A percentile compares a stretch with the other conserved stretches of the same genome.
phyloP scores from a whole-genome alignment of 345 rosid species.

The Salix suchowensis region DNA sequence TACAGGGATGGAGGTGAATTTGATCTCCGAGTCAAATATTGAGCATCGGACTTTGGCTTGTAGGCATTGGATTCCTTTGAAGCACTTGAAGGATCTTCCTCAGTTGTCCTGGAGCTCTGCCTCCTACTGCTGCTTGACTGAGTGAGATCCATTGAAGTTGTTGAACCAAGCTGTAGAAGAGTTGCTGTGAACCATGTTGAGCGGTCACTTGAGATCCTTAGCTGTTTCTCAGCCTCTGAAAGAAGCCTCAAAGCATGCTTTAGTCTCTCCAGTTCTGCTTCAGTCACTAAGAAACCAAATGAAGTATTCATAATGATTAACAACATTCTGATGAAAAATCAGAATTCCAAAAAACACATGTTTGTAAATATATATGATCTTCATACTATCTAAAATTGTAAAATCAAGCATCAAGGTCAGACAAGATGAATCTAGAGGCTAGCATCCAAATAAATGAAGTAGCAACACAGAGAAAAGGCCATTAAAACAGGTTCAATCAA shows the following conservation, averaged over 20 bases:
- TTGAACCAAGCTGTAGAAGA: constrained; percentile 83
- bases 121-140: constrained; percentile 75
- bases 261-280: constrained; percentile 72
- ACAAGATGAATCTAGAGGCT: neutral
- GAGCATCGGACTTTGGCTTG: constrained; percentile 56
- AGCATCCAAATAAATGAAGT: neutral
- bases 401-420: neutral
- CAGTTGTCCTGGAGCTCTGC: constrained; percentile 79
- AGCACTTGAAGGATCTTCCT: constrained; percentile 70
- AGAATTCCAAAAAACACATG: neutral
- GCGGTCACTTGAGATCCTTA: constrained; percentile 80
- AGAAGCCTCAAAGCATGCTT: constrained; percentile 96
- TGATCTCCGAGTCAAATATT: constrained; percentile 38
- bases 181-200: constrained; percentile 98
- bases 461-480: neutral
- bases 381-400: neutral
- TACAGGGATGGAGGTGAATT: constrained; percentile 50
- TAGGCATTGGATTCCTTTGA: constrained; percentile 55
- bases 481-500: neutral
- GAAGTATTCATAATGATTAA: neutral
- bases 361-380: neutral
- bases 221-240: constrained; percentile 91
- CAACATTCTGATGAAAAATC: neutral
- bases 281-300: constrained; percentile 51
- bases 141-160: constrained; percentile 68